phyloP scores from a whole-genome alignment of 2,329 filamentous ascomycete species.

The Ceratocystis eucalypticola region DNA sequence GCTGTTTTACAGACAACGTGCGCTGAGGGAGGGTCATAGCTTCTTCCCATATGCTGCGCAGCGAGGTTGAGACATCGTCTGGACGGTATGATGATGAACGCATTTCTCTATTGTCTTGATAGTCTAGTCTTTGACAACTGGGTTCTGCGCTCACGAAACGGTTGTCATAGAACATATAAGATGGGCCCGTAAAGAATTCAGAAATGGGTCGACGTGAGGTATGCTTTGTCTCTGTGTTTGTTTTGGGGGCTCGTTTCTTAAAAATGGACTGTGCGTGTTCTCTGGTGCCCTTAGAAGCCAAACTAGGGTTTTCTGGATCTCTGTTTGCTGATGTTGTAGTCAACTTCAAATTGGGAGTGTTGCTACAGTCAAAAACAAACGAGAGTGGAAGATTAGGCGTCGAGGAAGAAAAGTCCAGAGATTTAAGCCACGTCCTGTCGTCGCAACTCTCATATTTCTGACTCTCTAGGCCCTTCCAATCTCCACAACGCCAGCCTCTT shows the following conservation, averaged over 20 bases:
- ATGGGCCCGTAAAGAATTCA: neutral
- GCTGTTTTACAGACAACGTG: conserved; percentile 7
- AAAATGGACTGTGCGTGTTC: neutral
- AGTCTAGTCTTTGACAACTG: neutral
- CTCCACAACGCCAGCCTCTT: neutral
- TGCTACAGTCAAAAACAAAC: neutral
- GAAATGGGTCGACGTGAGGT: neutral
- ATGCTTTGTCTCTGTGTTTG: neutral
- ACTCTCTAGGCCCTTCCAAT: neutral
- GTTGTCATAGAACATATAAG: neutral
- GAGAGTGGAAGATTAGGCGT: neutral
- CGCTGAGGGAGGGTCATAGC: conserved; percentile 11
- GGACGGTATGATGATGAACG: conserved; percentile 10
- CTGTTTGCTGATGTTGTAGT: neutral
- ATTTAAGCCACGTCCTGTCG: neutral
- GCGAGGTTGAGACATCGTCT: conserved; percentile 6
- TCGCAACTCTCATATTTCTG: neutral
- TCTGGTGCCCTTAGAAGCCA: neutral
- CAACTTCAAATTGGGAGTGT: neutral
- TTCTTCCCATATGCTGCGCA: conserved; percentile 15
- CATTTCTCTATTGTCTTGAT: conserved; percentile 7
- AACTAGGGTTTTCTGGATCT: neutral
- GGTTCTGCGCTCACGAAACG: neutral
- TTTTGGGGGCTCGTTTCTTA: neutral
- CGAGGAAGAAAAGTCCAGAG: neutral